Evolutionary conservation across 192 early-diverging fungal genomes (phyloP).

Genomic region (Pilaira anomala): DNA sequence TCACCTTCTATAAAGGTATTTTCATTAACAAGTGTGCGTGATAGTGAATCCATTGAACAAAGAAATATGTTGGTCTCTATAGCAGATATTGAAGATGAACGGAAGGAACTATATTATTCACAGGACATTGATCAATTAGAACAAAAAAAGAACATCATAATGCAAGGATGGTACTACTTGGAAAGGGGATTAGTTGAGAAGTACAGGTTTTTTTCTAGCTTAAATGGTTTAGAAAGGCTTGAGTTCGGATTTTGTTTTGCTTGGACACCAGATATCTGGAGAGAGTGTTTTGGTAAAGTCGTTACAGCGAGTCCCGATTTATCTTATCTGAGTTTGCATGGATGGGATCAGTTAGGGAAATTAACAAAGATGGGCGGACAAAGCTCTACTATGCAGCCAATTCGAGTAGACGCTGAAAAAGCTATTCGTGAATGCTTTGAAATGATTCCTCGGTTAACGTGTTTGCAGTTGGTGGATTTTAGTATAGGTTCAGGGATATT

Average conservation of each 20-base stretch:
- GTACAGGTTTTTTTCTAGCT: not conserved
- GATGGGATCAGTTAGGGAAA: constrained; percentile 15
- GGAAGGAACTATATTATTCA: not conserved
- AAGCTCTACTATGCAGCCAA: constrained; percentile 2
- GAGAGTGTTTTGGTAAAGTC: not conserved
- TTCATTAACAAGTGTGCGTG: not conserved
- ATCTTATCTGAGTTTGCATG: constrained; percentile 4
- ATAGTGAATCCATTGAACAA: constrained; percentile 4
- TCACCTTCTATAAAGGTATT: not conserved
- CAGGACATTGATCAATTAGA: constrained; percentile 4
- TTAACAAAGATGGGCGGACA: not conserved
- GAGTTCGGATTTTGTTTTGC: constrained; percentile 16
- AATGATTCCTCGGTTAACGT: not conserved
- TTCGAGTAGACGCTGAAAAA: constrained; percentile 2
- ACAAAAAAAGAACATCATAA: not conserved
- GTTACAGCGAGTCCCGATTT: not conserved
- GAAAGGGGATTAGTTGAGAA: constrained; percentile 3
- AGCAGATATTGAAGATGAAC: not conserved
- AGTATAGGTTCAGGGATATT: constrained; percentile 2
- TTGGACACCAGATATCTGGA: constrained; percentile 11
- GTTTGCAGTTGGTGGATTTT: constrained; percentile 5
- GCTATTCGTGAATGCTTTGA: not conserved
- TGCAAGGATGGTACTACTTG: not conserved
- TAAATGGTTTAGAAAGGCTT: not conserved
- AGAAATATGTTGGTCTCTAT: not conserved